phyloP scores from a whole-genome alignment of 23 red algal species.

The Gracilaria caudata region DNA sequence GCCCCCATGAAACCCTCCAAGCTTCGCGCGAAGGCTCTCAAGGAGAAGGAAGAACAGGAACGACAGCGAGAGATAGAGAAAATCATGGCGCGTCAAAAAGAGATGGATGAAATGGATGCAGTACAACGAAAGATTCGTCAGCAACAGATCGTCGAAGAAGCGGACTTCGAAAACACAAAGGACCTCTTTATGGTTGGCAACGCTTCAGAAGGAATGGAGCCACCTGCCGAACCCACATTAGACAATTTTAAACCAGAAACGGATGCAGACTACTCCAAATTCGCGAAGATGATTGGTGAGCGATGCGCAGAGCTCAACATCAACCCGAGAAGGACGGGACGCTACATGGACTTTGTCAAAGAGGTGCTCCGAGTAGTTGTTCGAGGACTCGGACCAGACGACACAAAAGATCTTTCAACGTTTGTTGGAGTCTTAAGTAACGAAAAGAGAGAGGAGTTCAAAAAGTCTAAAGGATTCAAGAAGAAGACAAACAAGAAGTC shows the following conservation, averaged over 20 bases:
- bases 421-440: conserved; percentile 60
- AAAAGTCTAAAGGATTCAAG: conserved; percentile 67
- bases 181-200: conserved; percentile 70
- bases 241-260: conserved; percentile 52
- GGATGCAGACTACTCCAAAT: conserved; percentile 58
- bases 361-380: conserved; percentile 45
- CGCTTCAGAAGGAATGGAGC: conserved; percentile 18
- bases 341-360: conserved; percentile 74
- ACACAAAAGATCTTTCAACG: conserved; percentile 69
- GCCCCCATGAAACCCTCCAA: conserved; percentile 70
- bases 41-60: conserved; percentile 53
- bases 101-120: conserved; percentile 57
- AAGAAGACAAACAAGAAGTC: conserved; percentile 76
- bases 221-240: conserved; percentile 36
- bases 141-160: conserved; percentile 78
- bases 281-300: conserved; percentile 56
- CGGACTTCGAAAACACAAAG: conserved; percentile 68
- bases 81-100: conserved; percentile 49
- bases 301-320: conserved; percentile 44
- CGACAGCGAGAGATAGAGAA: conserved; percentile 35
- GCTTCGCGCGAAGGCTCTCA: conserved; percentile 34
- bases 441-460: conserved; percentile 71
- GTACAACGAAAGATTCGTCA: conserved; percentile 49
- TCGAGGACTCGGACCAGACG: conserved; percentile 62
- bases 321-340: conserved; percentile 50